Evolutionary conservation across 2,329 filamentous ascomycete species (phyloP).

Genomic region (Ophiostoma populinum): DNA sequence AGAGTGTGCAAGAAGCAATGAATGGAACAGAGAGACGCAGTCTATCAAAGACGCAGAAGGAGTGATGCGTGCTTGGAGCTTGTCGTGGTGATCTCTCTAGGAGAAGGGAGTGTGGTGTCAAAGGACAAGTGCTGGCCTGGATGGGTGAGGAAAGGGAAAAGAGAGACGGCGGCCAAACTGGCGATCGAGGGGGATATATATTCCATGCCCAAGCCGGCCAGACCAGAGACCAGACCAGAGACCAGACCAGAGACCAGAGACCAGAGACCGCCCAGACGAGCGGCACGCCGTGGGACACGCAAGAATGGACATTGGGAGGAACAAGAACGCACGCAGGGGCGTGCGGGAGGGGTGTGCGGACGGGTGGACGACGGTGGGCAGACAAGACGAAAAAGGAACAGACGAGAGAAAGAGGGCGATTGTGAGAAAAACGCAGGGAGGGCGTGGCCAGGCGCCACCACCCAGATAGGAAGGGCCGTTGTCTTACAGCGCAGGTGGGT

Average conservation of each 20-base stretch:
- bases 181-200: constrained; percentile 6
- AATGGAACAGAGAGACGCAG: constrained; percentile 15
- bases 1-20: constrained; percentile 5
- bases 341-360: neutral
- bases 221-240: too few species aligned
- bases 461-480: too few species aligned
- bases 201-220: too few species aligned
- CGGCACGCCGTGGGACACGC: too few species aligned
- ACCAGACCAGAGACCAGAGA: constrained; percentile 1
- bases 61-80: constrained; percentile 20
- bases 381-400: neutral
- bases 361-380: neutral
- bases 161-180: constrained; percentile 8
- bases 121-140: constrained; percentile 3
- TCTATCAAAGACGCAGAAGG: constrained; percentile 37
- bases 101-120: constrained; percentile 10
- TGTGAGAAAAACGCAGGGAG: neutral
- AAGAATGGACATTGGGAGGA: constrained; percentile 3
- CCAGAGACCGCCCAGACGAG: too few species aligned
- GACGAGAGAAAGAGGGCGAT: neutral
- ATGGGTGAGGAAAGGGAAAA: constrained; percentile 1
- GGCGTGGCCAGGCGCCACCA: too few species aligned
- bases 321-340: constrained; percentile 1
- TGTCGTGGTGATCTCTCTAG: constrained; percentile 10
- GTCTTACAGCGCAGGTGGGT: neutral